Evolutionary conservation across 768 basidiomycete species (phyloP).

Genomic region (Pleurotus tuoliensis): DNA sequence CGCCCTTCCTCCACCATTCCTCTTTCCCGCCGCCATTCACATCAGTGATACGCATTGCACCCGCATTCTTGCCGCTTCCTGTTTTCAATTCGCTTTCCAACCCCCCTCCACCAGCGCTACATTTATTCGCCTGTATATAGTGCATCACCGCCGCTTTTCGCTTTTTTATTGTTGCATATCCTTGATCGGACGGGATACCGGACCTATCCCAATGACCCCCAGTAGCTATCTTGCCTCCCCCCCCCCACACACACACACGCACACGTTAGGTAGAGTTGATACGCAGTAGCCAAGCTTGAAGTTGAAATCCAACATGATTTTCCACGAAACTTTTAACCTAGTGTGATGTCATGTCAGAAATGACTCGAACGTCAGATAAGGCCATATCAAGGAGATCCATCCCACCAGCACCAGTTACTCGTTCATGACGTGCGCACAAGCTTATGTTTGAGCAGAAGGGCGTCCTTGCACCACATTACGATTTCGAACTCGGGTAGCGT

Average conservation of each 20-base stretch:
- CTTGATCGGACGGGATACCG: constrained; percentile 6
- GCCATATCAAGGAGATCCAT: no score
- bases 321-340: no score
- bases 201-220: constrained; percentile 2
- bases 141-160: constrained; percentile 5
- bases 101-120: constrained; percentile 1
- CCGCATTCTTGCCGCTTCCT: constrained; percentile 5
- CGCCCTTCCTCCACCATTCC: background rate
- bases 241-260: background rate
- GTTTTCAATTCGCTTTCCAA: background rate
- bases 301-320: no score
- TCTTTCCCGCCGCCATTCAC: background rate
- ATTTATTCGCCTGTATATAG: constrained; percentile 5
- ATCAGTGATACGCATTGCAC: background rate
- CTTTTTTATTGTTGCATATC: background rate
- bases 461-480: no score
- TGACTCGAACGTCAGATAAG: no score
- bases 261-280: background rate
- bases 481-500: no score
- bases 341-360: no score
- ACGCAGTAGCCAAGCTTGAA: no score
- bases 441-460: no score
- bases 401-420: no score
- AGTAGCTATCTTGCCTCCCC: background rate
- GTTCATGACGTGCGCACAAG: no score